Percentiles rank a stretch among this genome's conserved stretches.
Conservation (phyloP, 2,329 filamentous ascomycete genomes). For the Botrytis cinerea region DNA sequence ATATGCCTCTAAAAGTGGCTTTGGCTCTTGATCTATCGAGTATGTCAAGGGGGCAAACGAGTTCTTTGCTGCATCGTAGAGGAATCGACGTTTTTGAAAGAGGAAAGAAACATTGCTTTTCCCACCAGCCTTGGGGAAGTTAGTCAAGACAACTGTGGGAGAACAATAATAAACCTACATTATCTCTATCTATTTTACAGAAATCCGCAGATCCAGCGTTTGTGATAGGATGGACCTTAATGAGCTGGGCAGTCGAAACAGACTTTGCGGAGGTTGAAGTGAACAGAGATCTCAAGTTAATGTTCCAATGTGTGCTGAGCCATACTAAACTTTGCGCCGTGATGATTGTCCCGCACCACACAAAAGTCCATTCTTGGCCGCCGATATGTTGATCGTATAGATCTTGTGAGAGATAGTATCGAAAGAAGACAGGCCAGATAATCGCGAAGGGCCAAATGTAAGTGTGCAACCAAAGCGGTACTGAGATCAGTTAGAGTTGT, state of each 20-base stretch:
- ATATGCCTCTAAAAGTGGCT: conserved; percentile 75
- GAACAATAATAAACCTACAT: conserved; percentile 46
- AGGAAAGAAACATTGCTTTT: conserved; percentile 83
- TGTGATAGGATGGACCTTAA: conserved; percentile 87
- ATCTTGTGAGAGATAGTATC: conserved; percentile 79
- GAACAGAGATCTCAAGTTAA: conserved; percentile 80
- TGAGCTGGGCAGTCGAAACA: conserved; percentile 74
- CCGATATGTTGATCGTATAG: conserved; percentile 90
- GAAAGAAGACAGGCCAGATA: conserved; percentile 88
- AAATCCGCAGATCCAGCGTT: conserved; percentile 92
- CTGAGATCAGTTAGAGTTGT: conserved; percentile 31
- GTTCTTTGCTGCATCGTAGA: conserved; percentile 71
- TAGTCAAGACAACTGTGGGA: conserved; percentile 28
- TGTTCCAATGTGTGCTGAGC: conserved; percentile 97
- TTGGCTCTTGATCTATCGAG: conserved; percentile 80
- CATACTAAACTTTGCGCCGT: conserved; percentile 86
- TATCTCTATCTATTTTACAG: conserved; percentile 76
- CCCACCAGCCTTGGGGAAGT: conserved; percentile 59
- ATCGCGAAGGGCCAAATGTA: conserved; percentile 94
- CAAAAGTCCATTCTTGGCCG: conserved; percentile 97
- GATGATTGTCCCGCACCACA: conserved; percentile 86
- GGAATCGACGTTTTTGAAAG: conserved; percentile 96
- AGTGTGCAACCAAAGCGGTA: conserved; percentile 76
- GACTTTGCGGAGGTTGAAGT: conserved; percentile 71
- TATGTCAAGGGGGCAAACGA: conserved; percentile 83